Evolutionary conservation across 169 alveolate species (phyloP).

Genomic region (Toxoplasma gondii): DNA sequence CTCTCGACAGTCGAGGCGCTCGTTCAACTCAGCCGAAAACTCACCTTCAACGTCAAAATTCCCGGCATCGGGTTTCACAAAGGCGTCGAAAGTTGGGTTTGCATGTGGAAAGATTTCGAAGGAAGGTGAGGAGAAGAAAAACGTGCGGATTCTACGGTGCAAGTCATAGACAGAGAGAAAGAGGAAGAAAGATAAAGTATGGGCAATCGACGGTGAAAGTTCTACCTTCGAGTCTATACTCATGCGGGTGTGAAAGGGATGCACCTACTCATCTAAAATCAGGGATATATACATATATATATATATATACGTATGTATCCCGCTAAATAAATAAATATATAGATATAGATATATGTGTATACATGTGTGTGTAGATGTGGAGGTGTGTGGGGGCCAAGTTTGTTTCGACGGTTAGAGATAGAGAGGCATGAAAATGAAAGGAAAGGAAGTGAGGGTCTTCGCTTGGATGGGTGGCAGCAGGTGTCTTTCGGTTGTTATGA

Average conservation of each 20-base stretch:
- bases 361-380: neutral
- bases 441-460: too few species aligned
- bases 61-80: constrained; percentile 49
- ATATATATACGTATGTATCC: neutral
- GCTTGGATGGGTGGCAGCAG: too few species aligned
- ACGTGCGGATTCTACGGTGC: neutral
- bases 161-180: neutral
- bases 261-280: neutral
- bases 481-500: too few species aligned
- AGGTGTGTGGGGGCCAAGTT: too few species aligned
- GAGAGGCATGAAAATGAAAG: too few species aligned
- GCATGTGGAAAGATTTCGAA: constrained; percentile 36
- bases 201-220: neutral
- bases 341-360: neutral
- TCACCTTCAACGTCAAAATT: constrained; percentile 31
- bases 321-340: neutral
- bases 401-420: too few species aligned
- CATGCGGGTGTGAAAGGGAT: too few species aligned
- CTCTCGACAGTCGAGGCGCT: neutral
- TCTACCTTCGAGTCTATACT: neutral
- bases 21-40: constrained; percentile 9
- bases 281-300: neutral
- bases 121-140: neutral
- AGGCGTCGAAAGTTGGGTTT: constrained; percentile 48
- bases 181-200: neutral